Evolutionary conservation across 2,329 filamentous ascomycete species (phyloP), one percentile per base, ranked within the genome.

Genomic region (Calonectria honghensis): DNA sequence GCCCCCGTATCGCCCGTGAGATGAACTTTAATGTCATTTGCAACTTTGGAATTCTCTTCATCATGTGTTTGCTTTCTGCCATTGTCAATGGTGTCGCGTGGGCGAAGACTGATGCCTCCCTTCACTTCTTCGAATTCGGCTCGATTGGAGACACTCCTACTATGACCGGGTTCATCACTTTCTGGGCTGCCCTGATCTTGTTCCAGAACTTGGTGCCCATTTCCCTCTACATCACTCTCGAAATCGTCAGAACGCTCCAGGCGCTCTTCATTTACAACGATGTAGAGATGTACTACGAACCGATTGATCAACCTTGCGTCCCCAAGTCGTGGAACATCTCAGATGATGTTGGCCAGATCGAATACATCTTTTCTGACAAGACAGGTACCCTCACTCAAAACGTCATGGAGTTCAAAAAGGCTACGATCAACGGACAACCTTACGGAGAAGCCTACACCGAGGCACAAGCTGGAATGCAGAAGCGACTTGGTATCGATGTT

Each of bases 331-430:
- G 97, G 97, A 99, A 98, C 83, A 98, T 99, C 66, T 98, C 96
- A 0, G 97, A 99, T 82, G 97, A 99, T 81, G 90, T 99, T 61
- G 97, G 97, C 16, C 97, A 99, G 86, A 98, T 99, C 76, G 97
- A 98, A 85, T 99, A 98, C 87, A 98, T 99, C 79, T 99, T 99
- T 85, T 98, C 96, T 0, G 96, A 98, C 88, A 98, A 98, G 88
- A 98, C 96, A 0, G 96, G 96, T 32, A 98, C 96, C 1, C 88
- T 98, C 79, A 98, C 96, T 7, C 97, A 97, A 86, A 98, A 98
- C 82, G 94, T 96, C 89, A 98, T 99, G 97, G 97, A 99, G 84
- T 99, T 98, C 91, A 99, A 98, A 85, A 99, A 99, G 85, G 96
- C 94, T 70, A 98, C 96, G 0, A 93, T 99, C 85, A 98, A 98